These are phyloP conservation scores for Monilinia fructigena DNA, from an alignment of 2,329 filamentous ascomycete species.

Conservation along the genomic window DNA sequence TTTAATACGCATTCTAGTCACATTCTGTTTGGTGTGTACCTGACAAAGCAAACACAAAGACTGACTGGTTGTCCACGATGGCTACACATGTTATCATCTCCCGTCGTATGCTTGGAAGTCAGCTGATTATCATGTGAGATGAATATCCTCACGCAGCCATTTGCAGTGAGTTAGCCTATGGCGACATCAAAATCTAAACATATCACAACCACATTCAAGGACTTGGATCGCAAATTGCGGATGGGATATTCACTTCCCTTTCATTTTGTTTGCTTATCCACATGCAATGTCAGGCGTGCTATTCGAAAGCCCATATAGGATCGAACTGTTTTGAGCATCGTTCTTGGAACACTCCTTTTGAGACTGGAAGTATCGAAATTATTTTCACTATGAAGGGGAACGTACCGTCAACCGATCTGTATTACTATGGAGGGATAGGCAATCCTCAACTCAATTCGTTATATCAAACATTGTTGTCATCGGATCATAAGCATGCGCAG, in stretches of 20 bases:
- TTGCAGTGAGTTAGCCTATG: too few relatives aligned
- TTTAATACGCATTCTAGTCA: neutral
- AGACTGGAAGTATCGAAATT: too few relatives aligned
- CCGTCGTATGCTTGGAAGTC: neutral
- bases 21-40: neutral
- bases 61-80: too few relatives aligned
- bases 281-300: too few relatives aligned
- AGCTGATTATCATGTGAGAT: neutral
- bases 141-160: too few relatives aligned
- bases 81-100: too few relatives aligned
- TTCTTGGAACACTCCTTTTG: too few relatives aligned
- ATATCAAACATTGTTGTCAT: neutral
- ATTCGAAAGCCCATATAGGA: too few relatives aligned
- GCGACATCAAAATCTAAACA: neutral
- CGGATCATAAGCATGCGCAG: neutral
- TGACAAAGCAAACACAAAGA: too few relatives aligned
- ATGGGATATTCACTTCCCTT: too few relatives aligned
- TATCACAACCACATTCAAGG: neutral
- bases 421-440: neutral
- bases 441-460: neutral
- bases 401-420: neutral
- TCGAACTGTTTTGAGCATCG: too few relatives aligned
- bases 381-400: neutral
- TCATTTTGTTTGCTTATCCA: too few relatives aligned
- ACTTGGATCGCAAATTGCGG: neutral